phyloP scores from a whole-genome alignment of 129 eudicot species.

The Oenanthe sinensis region DNA sequence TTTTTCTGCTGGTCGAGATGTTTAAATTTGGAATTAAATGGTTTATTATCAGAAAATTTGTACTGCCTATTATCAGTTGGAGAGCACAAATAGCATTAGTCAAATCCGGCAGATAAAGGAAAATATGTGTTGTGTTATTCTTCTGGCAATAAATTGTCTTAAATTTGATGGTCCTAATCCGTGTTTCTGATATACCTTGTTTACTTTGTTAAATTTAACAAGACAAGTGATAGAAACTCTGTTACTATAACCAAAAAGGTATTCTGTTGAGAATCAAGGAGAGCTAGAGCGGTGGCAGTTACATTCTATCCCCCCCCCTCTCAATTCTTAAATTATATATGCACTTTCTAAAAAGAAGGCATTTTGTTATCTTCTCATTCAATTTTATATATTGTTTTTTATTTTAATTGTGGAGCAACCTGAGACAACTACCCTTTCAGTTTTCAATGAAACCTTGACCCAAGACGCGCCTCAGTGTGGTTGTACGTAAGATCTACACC shows the following conservation, averaged over 20 bases:
- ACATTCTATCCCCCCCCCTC: too few relatives aligned
- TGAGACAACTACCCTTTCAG: too few relatives aligned
- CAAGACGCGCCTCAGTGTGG: background rate
- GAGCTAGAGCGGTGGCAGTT: too few relatives aligned
- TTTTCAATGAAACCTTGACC: too few relatives aligned
- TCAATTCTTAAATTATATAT: too few relatives aligned
- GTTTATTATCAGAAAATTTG: background rate
- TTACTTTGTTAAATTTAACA: background rate
- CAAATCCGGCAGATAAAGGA: background rate
- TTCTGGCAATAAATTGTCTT: background rate
- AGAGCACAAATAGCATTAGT: background rate
- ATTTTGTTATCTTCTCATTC: too few relatives aligned
- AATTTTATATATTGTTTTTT: too few relatives aligned
- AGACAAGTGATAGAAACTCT: background rate
- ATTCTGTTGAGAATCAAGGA: too few relatives aligned
- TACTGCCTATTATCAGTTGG: background rate
- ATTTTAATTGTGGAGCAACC: too few relatives aligned
- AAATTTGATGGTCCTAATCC: background rate
- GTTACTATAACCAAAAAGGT: background rate
- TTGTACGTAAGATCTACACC: background rate
- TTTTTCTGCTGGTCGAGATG: background rate
- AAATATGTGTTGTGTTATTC: background rate
- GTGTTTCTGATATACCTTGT: background rate
- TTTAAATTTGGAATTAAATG: background rate
- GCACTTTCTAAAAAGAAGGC: too few relatives aligned